These are phyloP conservation scores for Cryptococcus sp. DNA, from an alignment of 1,284 basidiomycete species.

Conservation along the genomic window DNA sequence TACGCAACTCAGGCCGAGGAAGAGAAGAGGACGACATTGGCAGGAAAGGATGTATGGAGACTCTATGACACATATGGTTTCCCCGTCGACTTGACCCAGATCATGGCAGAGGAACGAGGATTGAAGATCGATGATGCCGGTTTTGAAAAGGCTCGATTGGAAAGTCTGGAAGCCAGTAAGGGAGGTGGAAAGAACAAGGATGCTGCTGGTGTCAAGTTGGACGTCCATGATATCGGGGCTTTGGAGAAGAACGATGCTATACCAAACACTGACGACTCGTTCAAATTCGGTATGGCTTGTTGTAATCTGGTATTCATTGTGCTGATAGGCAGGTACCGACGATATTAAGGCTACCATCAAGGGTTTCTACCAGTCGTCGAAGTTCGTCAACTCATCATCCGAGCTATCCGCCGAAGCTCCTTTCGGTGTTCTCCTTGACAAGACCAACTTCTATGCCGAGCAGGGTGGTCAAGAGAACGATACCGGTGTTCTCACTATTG, in stretches of 20 bases:
- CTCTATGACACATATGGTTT: conserved; percentile 99
- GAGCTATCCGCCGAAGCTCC: conserved; percentile 58
- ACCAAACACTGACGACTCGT: conserved; percentile 89
- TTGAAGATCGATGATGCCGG: conserved; percentile 81
- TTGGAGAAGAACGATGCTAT: conserved; percentile 75
- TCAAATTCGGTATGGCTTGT: conserved; percentile 69
- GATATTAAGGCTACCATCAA: conserved; percentile 73
- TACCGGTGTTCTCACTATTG: conserved; percentile 89
- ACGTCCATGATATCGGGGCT: conserved; percentile 89
- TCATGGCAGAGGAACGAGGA: conserved; percentile 95
- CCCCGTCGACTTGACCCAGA: conserved; percentile 89
- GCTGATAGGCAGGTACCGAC: conserved; percentile 57
- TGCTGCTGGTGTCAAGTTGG: conserved; percentile 75
- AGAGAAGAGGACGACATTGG: conserved; percentile 64
- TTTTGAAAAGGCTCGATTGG: conserved; percentile 83
- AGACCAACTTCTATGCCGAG: conserved; percentile 97
- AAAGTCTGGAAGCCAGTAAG: conserved; percentile 89
- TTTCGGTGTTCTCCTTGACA: conserved; percentile 86
- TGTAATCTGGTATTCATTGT: background rate
- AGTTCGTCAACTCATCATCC: conserved; percentile 67
- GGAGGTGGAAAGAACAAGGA: conserved; percentile 54
- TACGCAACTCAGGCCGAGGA: conserved; percentile 71
- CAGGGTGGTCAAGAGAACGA: conserved; percentile 96
- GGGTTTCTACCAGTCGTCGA: conserved; percentile 78
- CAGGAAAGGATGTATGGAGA: conserved; percentile 91